A percentile compares a stretch with the other conserved stretches of the same genome.
These are phyloP conservation scores for Pisolithus orientalis DNA, from an alignment of 768 basidiomycete species.

Conservation along the genomic window DNA sequence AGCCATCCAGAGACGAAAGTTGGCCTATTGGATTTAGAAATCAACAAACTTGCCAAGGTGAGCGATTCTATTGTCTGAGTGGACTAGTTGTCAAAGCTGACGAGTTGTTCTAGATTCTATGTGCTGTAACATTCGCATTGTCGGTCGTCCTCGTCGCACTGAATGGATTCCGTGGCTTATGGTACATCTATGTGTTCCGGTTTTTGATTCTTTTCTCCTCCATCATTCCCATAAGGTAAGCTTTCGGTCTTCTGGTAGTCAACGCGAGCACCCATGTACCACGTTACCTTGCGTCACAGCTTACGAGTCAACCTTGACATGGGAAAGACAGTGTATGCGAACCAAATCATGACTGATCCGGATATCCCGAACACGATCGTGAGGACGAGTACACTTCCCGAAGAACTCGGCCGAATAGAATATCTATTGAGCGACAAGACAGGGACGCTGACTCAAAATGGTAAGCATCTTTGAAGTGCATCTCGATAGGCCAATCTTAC, in stretches of 20 bases:
- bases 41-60: slow-evolving; percentile 94
- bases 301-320: slow-evolving; percentile 98
- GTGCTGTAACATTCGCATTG: slow-evolving; percentile 87
- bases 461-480: slow-evolving; percentile 35
- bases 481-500: background rate
- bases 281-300: slow-evolving; percentile 35
- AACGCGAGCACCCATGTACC: background rate
- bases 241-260: slow-evolving; percentile 3
- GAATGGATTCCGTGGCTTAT: slow-evolving; percentile 91
- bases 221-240: slow-evolving; percentile 97
- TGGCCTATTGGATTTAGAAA: slow-evolving; percentile 87
- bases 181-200: slow-evolving; percentile 95
- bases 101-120: slow-evolving; percentile 63
- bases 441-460: slow-evolving; percentile 95
- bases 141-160: slow-evolving; percentile 90
- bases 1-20: slow-evolving; percentile 94
- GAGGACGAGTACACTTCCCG: slow-evolving; percentile 93
- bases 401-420: slow-evolving; percentile 92
- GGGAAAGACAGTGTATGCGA: slow-evolving; percentile 98
- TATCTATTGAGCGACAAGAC: slow-evolving; percentile 98
- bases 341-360: slow-evolving; percentile 86
- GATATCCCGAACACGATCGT: slow-evolving; percentile 97
- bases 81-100: background rate
- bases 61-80: slow-evolving; percentile 1
- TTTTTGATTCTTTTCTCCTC: slow-evolving; percentile 98